Base-by-base conservation (phyloP, 108 stramenopile species). In the Skeletonema costatum region DNA sequence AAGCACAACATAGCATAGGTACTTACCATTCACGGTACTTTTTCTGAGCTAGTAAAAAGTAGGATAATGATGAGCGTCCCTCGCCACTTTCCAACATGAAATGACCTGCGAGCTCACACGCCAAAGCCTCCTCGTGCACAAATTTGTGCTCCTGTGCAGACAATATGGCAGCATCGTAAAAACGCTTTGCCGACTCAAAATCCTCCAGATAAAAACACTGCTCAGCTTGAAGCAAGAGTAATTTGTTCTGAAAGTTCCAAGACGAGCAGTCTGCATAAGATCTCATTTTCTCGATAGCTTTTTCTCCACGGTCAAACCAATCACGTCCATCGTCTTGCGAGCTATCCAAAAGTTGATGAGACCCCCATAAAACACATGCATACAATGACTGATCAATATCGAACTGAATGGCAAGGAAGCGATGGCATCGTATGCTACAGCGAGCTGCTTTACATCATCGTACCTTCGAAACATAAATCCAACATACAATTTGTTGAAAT, bases 1-100 rank as follows among this genome's bases (percentile, higher is more conserved):
- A 12, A 41, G 44, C 16, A 42, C 35, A 25, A 36, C 35, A 42
- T 2, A 42, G 1, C 5, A 6, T 25, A 48, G 29, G 1, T 12
- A 61, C 76, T 13, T 70, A 70, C 76, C 76, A 76, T 13, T 42
- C 60, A n/a, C 36, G 21, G 48, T 76, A 76, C 32, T 71, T 71
- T 13, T 71, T 31, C 29, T 71, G 42, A 14, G 76, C 69, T 42
- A 21, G 62, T 1, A 17, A 2, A 17, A 76, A 70, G 42, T 76
- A 70, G 36, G 48, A 17, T 5, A 69, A 17, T 12, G 75, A 32
- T 17, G 39, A 25, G 25, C 25, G 25, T 25, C 30, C 68, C 19
- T 73, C 33, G 2, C 71, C 71, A 8, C 17, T 41, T 32, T 64
- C 71, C 2, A 73, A 25, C 32, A 41, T 16, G 5, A 46, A 46